Percentiles rank a stretch among this genome's conserved stretches.
These are phyloP conservation scores for Apiotrichum sp. DNA, from an alignment of 1,284 basidiomycete genomes.

Conservation along the genomic window DNA sequence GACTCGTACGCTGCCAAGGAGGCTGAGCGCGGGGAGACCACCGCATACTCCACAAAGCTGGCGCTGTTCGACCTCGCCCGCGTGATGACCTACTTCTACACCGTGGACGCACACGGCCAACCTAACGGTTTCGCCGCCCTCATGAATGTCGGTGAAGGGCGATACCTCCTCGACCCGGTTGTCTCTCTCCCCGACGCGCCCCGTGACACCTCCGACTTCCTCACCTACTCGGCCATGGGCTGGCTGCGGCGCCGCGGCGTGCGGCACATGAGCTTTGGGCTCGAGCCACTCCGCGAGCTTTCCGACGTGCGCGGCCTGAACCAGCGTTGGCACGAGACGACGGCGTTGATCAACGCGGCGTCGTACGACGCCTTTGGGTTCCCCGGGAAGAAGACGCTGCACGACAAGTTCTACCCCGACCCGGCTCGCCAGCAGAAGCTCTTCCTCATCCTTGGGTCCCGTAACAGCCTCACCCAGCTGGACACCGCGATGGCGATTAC, in stretches of 20 bases:
- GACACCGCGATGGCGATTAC: slow-evolving; percentile 7
- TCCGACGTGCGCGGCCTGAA: slow-evolving; percentile 1
- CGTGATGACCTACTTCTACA: slow-evolving; percentile 14
- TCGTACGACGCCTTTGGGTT: slow-evolving; percentile 11
- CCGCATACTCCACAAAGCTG: slow-evolving; percentile 15
- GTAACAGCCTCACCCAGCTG: not conserved
- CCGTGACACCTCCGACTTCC: slow-evolving; percentile 9
- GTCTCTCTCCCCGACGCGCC: slow-evolving; percentile 7
- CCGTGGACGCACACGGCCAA: not conserved
- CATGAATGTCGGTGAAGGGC: slow-evolving; percentile 2
- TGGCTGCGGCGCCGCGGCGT: slow-evolving; percentile 8
- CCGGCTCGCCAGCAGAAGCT: not conserved
- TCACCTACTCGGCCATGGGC: slow-evolving; percentile 10
- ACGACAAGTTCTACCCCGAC: slow-evolving; percentile 16
- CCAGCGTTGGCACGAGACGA: not conserved
- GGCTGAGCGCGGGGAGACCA: slow-evolving; percentile 4
- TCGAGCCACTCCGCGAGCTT: slow-evolving; percentile 7
- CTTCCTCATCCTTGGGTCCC: slow-evolving; percentile 5
- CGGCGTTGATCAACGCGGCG: slow-evolving; percentile 11
- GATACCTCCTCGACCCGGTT: slow-evolving; percentile 13
- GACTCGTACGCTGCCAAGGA: slow-evolving; percentile 9
- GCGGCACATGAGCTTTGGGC: slow-evolving; percentile 13
- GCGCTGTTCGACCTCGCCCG: slow-evolving; percentile 11
- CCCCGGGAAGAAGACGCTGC: slow-evolving; percentile 15
- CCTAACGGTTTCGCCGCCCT: slow-evolving; percentile 10